Evolutionary conservation across 2,329 filamentous ascomycete genomes (phyloP).

Genomic region (Alternaria ventricosa): DNA sequence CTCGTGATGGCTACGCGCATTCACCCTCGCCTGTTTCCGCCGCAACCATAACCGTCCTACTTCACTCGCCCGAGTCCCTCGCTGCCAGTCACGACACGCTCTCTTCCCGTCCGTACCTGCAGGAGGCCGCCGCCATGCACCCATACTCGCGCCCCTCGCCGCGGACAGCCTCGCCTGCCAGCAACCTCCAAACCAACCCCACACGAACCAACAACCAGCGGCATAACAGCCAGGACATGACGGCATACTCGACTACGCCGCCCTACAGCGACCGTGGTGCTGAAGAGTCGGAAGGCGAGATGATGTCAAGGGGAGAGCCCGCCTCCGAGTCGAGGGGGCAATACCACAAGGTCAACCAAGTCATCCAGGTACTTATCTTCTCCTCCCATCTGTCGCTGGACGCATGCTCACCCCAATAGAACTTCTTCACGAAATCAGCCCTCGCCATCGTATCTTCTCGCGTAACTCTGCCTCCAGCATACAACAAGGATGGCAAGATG

Average conservation of each 20-base stretch:
- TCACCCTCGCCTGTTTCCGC: conserved; percentile 41
- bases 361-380: conserved; percentile 75
- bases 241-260: conserved; percentile 60
- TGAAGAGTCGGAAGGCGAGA: conserved; percentile 58
- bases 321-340: conserved; percentile 40
- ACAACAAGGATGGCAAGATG: conserved; percentile 64
- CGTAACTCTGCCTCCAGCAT: conserved; percentile 69
- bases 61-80: conserved; percentile 15
- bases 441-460: conserved; percentile 83
- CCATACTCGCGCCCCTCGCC: conserved; percentile 78
- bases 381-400: not conserved
- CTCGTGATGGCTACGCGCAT: conserved; percentile 49
- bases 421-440: conserved; percentile 88
- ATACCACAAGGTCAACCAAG: conserved; percentile 79
- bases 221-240: conserved; percentile 64
- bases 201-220: conserved; percentile 74
- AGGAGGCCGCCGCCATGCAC: conserved; percentile 70
- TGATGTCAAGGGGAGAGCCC: conserved; percentile 43
- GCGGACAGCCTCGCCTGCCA: conserved; percentile 74
- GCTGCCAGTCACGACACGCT: conserved; percentile 11
- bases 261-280: conserved; percentile 58
- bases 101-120: conserved; percentile 21
- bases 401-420: conserved; percentile 61
- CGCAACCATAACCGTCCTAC: conserved; percentile 40
- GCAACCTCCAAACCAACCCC: conserved; percentile 74